Evolutionary conservation across 2,329 filamentous ascomycete species (phyloP).

Genomic region (Amauroascus niger): DNA sequence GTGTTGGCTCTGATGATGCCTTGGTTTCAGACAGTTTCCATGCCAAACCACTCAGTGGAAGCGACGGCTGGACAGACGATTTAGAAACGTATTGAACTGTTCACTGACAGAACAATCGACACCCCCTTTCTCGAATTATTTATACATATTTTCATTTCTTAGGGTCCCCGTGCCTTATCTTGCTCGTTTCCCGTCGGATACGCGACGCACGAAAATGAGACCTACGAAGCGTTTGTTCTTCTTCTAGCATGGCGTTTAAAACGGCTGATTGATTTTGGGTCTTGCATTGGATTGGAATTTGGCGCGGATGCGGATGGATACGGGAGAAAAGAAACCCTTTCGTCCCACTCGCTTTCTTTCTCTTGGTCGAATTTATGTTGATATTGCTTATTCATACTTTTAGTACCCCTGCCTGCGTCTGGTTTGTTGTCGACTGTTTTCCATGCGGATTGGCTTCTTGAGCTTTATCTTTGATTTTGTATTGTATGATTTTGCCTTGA

Average conservation of each 20-base stretch:
- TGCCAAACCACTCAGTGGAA: conserved; percentile 40
- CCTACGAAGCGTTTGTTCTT: background rate
- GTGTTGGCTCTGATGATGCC: conserved; percentile 36
- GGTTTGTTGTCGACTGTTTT: conserved; percentile 16
- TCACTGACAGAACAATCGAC: background rate
- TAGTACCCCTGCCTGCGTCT: background rate
- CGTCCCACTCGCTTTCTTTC: background rate
- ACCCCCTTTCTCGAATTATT: conserved; percentile 5
- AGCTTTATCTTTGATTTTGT: conserved; percentile 2
- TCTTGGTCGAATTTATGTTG: background rate
- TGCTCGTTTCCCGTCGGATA: background rate
- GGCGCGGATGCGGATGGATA: background rate
- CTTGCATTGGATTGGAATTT: conserved; percentile 3
- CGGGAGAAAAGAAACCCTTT: background rate
- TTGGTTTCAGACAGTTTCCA: conserved; percentile 36
- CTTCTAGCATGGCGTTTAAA: conserved; percentile 5
- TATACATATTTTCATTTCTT: background rate
- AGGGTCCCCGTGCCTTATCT: background rate
- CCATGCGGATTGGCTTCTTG: background rate
- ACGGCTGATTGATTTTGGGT: background rate
- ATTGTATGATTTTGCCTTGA: conserved; percentile 7
- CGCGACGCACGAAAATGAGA: background rate
- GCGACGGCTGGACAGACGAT: conserved; percentile 48
- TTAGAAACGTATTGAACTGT: conserved; percentile 32
- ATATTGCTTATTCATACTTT: background rate